A percentile compares a stretch with the other conserved stretches of the same genome.
These are phyloP conservation scores for Pneumocystis wakefieldiae DNA, from an alignment of 1,139 yeast species.

Conservation along the genomic window DNA sequence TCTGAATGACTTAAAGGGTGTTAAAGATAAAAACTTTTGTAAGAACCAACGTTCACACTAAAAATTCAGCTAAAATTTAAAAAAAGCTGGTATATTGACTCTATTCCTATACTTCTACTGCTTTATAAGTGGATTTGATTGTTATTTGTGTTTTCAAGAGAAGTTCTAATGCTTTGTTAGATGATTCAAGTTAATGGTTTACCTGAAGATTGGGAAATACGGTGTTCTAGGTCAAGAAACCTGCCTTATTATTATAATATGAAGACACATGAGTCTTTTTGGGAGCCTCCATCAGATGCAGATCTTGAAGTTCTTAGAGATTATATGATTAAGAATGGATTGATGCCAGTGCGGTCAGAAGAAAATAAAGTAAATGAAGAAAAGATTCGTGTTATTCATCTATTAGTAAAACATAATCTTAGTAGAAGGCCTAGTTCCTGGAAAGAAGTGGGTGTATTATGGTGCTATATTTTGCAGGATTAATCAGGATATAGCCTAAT, in stretches of 20 bases:
- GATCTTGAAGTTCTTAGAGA: conserved; percentile 44
- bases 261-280: conserved; percentile 40
- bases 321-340: conserved; percentile 32
- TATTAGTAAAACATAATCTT: conserved; percentile 66
- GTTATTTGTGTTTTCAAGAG: neutral
- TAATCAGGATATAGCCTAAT: conserved; percentile 20
- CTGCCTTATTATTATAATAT: conserved; percentile 49
- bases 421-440: conserved; percentile 87
- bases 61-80: neutral
- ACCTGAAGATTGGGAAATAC: conserved; percentile 73
- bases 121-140: neutral
- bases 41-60: neutral
- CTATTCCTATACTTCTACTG: neutral
- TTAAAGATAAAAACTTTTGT: neutral
- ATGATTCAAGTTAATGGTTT: conserved; percentile 42
- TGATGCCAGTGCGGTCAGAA: conserved; percentile 11
- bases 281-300: conserved; percentile 88
- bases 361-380: conserved; percentile 22
- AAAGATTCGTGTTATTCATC: conserved; percentile 57
- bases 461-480: neutral
- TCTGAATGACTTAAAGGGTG: neutral
- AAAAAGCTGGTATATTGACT: neutral
- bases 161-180: neutral
- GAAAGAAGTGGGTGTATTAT: conserved; percentile 41
- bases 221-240: conserved; percentile 64